Percentiles rank a stretch among this genome's conserved stretches.
These are phyloP conservation scores for Juglanconis sp. DNA, from an alignment of 2,329 filamentous ascomycete genomes.

Conservation along the genomic window DNA sequence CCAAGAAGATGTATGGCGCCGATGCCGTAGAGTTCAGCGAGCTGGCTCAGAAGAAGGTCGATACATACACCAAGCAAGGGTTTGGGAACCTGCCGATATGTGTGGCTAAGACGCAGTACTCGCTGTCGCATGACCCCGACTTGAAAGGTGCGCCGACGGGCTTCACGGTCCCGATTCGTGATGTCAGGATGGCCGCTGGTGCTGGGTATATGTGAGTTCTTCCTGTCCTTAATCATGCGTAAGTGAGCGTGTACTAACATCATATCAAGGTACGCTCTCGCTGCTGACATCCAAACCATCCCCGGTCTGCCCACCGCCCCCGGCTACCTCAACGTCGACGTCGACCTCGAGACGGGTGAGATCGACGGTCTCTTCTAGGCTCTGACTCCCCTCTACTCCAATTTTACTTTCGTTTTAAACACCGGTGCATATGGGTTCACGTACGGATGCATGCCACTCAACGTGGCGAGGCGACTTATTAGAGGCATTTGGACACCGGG, in stretches of 20 bases:
- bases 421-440: background rate
- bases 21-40: conserved; percentile 88
- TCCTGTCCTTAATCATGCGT: conserved; percentile 5
- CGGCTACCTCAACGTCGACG: conserved; percentile 91
- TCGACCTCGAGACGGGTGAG: conserved; percentile 77
- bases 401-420: background rate
- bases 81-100: conserved; percentile 93
- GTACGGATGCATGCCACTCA: background rate
- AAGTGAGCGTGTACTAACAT: conserved; percentile 29
- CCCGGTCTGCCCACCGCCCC: conserved; percentile 92
- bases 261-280: conserved; percentile 71
- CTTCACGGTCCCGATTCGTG: conserved; percentile 90
- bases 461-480: background rate
- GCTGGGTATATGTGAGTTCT: conserved; percentile 78
- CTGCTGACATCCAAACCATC: conserved; percentile 97
- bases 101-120: conserved; percentile 98
- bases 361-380: conserved; percentile 83
- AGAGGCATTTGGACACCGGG: background rate
- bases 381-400: background rate
- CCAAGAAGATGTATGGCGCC: conserved; percentile 91
- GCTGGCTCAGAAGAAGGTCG: conserved; percentile 91
- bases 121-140: conserved; percentile 84
- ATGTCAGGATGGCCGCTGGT: conserved; percentile 90
- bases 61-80: conserved; percentile 88
- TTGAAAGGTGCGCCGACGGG: conserved; percentile 93